These are phyloP conservation scores for Boletus tylopilopsis DNA, from an alignment of 768 basidiomycete genomes.

Conservation along the genomic window DNA sequence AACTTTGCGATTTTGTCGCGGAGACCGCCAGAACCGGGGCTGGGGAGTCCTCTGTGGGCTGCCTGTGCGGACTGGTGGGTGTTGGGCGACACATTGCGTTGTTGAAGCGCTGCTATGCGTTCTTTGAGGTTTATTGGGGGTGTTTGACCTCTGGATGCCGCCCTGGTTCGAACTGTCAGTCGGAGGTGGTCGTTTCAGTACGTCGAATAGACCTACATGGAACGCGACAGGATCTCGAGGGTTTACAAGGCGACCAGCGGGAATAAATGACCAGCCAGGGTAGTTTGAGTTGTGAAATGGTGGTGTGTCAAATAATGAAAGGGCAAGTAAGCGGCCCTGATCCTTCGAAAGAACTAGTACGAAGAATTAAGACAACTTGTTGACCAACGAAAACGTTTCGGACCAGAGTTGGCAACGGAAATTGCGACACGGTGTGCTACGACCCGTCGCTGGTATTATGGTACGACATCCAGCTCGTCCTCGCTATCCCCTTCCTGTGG, in stretches of 20 bases:
- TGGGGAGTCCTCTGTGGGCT: constrained; percentile 27
- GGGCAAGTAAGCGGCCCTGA: constrained; percentile 9
- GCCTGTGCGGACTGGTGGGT: constrained; percentile 34
- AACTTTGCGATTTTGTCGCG: constrained; percentile 78
- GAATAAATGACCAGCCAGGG: constrained; percentile 21
- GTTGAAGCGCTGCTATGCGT: constrained; percentile 79
- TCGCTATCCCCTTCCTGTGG: constrained; percentile 19
- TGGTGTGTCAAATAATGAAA: constrained; percentile 4
- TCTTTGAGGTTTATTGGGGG: constrained; percentile 63
- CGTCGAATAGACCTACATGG: constrained; percentile 21
- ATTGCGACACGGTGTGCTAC: too few species aligned
- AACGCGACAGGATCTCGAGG: background rate
- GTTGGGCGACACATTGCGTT: constrained; percentile 36
- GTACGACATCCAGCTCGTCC: background rate
- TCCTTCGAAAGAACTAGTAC: constrained; percentile 7
- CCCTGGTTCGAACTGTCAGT: constrained; percentile 25
- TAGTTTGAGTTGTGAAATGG: constrained; percentile 8
- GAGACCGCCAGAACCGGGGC: constrained; percentile 31
- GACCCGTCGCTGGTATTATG: too few species aligned
- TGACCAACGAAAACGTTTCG: too few species aligned
- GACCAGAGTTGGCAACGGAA: too few species aligned
- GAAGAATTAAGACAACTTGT: too few species aligned
- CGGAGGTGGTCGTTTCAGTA: background rate
- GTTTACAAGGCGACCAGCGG: constrained; percentile 22
- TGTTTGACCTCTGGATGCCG: constrained; percentile 24